phyloP scores from a whole-genome alignment of 73 alveolate species.

The Paramecium tetraurelia region DNA sequence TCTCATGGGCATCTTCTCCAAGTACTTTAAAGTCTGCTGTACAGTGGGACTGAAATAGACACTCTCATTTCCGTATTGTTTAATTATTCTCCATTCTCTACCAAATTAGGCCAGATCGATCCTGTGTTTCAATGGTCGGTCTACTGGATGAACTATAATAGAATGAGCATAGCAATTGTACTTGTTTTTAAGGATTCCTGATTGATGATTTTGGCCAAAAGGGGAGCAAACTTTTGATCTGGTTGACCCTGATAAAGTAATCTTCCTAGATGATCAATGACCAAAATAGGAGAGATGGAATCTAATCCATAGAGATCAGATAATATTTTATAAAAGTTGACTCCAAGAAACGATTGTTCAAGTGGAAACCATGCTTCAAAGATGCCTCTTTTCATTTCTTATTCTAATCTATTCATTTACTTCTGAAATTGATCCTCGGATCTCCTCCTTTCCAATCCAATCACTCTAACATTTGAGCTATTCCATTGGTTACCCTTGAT shows the following conservation, averaged over 20 bases:
- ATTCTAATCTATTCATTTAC: neutral
- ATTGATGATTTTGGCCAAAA: neutral
- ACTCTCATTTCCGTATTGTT: neutral
- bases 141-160: conserved; percentile 9
- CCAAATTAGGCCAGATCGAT: neutral
- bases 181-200: neutral
- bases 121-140: conserved; percentile 31
- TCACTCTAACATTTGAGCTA: neutral
- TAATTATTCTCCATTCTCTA: conserved; percentile 25
- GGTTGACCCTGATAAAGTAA: conserved; percentile 1
- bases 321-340: neutral
- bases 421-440: neutral
- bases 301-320: conserved; percentile 33
- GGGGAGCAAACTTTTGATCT: neutral
- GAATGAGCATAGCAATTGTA: neutral
- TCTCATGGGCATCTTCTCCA: neutral
- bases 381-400: neutral
- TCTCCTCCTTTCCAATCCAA: neutral
- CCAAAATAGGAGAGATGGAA: neutral
- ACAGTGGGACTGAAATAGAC: neutral
- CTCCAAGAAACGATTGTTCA: neutral
- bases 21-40: neutral
- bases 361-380: conserved; percentile 45
- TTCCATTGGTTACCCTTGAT: neutral
- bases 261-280: conserved; percentile 1